Base-by-base conservation (phyloP, 306 rosid genomes). In the Myrica gale region DNA sequence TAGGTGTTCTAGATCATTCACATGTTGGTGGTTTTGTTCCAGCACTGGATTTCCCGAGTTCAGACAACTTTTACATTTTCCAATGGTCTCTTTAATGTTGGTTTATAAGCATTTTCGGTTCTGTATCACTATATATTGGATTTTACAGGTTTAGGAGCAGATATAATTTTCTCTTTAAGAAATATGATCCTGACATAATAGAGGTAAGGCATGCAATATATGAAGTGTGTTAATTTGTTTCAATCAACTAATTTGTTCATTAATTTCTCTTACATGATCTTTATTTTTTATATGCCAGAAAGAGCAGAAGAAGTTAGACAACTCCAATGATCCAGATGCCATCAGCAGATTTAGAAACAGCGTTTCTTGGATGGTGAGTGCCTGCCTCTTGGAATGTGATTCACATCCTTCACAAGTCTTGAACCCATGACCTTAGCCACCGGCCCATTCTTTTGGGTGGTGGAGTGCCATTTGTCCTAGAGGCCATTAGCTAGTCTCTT, bases 131-230 rank as follows among this genome's bases (percentile, higher is more conserved):
- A 32, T 17, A 7, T 76, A 8, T 46, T 69, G 80, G 74, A 75
- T 68, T 79, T 86, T 75, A 72, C 92, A 92, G 97, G 87, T 89
- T 85, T 80, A 94, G 83, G 83, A 89, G 89, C 85, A 85, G 94
- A 84, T 92, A 86, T 66, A 72, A 63, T 78, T 94, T 94, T 77
- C 81, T 89, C 13, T 92, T 52, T 56, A 86, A 87, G 57, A 73
- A 80, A 52, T 75, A 71, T 23, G 75, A 74, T 74, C 82, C 83
- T 19, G 71, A 73, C 17, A 44, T 17, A 4, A 66, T 66, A 41
- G 21, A 42, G 70, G 70, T 66, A 66, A 61, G 41, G 50, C 9
- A 9, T n/a, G 41, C 10, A 32, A 65, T 65, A 15, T 17, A 42
- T n/a, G 32, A n/a, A 17, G 7, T 41, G 23, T 63, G 13, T 41